phyloP scores from a whole-genome alignment of 257 asterid species.

The Gentiana straminea region DNA sequence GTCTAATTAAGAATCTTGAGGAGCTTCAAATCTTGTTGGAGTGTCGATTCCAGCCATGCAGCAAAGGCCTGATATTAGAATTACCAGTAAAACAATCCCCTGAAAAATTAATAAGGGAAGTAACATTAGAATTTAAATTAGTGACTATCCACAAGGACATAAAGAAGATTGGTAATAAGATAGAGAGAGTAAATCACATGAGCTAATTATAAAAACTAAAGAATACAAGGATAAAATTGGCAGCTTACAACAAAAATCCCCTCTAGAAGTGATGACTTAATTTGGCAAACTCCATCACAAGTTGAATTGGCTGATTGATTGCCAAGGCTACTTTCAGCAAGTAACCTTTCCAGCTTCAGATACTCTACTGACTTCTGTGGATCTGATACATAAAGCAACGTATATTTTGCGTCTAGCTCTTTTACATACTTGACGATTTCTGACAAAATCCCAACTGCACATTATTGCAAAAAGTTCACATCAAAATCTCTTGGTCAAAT shows the following conservation, averaged over 20 bases:
- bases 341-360: conserved; percentile 61
- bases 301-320: conserved; percentile 36
- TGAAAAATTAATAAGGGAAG: conserved; percentile 25
- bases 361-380: conserved; percentile 42
- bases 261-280: conserved; percentile 86
- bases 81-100: conserved; percentile 82
- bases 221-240: conserved; percentile 2
- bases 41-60: conserved; percentile 99
- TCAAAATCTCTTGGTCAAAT: conserved; percentile 7
- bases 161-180: background rate
- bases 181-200: no score
- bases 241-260: conserved; percentile 77
- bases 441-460: conserved; percentile 69
- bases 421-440: conserved; percentile 52
- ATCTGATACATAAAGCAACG: conserved; percentile 68
- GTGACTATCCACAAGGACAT: background rate
- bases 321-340: conserved; percentile 63
- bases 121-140: background rate
- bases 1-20: conserved; percentile 58
- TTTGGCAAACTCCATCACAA: conserved; percentile 91
- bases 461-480: conserved; percentile 14
- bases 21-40: conserved; percentile 89
- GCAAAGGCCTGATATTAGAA: conserved; percentile 92
- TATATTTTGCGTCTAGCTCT: conserved; percentile 62
- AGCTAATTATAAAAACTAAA: no score